These are phyloP conservation scores for Avena eriantha DNA, from an alignment of 176 grass and related monocot species.

Conservation along the genomic window DNA sequence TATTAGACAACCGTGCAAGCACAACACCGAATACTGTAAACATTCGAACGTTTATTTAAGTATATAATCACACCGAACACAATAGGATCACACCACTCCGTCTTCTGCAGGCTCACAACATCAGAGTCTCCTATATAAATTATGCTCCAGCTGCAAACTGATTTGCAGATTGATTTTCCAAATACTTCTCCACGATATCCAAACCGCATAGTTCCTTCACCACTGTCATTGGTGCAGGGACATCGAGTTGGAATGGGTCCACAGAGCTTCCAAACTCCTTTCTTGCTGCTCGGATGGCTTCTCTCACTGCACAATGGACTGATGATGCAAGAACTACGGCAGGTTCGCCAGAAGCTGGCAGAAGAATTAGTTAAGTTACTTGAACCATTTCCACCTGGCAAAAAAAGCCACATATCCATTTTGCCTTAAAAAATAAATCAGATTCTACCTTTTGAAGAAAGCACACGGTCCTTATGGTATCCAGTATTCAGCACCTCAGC, in stretches of 20 bases:
- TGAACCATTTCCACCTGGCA: not conserved
- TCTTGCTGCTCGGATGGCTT: constrained; percentile 62
- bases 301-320: constrained; percentile 70
- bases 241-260: constrained; percentile 56
- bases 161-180: constrained; percentile 34
- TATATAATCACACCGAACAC: not conserved
- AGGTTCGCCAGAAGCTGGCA: constrained; percentile 76
- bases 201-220: constrained; percentile 81
- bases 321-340: constrained; percentile 72
- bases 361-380: constrained; percentile 11
- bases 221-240: constrained; percentile 73
- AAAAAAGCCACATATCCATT: not conserved
- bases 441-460: constrained; percentile 72
- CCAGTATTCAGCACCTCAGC: constrained; percentile 57
- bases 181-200: constrained; percentile 69
- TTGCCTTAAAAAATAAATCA: not conserved
- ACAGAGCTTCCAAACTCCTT: constrained; percentile 47
- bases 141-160: not conserved
- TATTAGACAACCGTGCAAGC: not conserved
- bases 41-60: not conserved
- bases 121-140: not conserved
- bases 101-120: no score
- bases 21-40: not conserved
- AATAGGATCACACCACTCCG: not conserved
- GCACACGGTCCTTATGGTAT: constrained; percentile 65